Base-by-base conservation (phyloP, 2,329 filamentous ascomycete species). In the Elsinoe batatas region DNA sequence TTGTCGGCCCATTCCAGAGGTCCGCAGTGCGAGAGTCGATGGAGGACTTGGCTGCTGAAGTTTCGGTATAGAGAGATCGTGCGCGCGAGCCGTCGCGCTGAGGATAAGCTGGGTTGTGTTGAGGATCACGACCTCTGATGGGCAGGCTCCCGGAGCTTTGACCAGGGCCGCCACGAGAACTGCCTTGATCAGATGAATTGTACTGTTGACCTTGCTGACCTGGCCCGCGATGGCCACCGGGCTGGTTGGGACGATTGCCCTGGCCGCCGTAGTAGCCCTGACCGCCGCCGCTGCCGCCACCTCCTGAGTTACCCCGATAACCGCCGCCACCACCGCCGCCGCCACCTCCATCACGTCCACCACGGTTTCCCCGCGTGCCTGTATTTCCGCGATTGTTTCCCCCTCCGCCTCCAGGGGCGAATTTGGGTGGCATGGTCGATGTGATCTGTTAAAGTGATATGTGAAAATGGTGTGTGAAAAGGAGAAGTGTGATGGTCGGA, bases 41-140 rank as follows among this genome's bases (percentile, higher is more conserved):
- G 26, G 26, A 20, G 3, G 40, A 13, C n/a, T 44, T 15, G 18
- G 26, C 11, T 15, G 13, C 18, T 26, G 47, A 37, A n/a, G 32
- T 18, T 20, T 38, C 33, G 15, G 47, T 51, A n/a, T 51, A 37
- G n/a, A 51, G 26, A 10, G 47, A 51, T n/a, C 47, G 32, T 13
- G 47, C 47, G 11, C 47, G 47, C 17, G 47, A 51, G 26, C 18
- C 20, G 7, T 51, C 47, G n/a, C 47, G 47, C 33, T 51, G 47
- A 4, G 32, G 12, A 33, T 37, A 51, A 5, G 26, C 26, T 30
- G 26, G 26, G 7, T 30, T 30, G 26, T 30, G 26, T 30, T 30
- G 26, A 7, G 26, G 26, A 30, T 30, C 26, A 30, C 26, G 26
- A 30, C 26, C 26, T 30, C 26, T 30, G 2, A 30, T 30, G 26